These are phyloP conservation scores for Monosporascus sp. DNA, from an alignment of 2,329 filamentous ascomycete genomes.

Conservation along the genomic window DNA sequence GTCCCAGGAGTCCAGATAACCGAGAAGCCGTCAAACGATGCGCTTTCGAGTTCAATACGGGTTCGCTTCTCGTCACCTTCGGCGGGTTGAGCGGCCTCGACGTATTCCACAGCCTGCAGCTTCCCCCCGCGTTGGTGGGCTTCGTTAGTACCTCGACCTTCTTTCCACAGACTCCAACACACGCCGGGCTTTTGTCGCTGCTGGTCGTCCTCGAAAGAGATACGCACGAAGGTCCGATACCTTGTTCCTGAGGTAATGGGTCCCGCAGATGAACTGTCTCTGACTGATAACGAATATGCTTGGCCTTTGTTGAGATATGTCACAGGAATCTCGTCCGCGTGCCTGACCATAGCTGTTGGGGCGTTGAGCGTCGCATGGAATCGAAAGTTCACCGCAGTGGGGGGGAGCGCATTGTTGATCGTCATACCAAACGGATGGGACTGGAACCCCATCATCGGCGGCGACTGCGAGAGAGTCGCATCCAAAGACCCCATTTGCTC, in stretches of 20 bases:
- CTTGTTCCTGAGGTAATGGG: constrained; percentile 55
- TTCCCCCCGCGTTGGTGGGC: constrained; percentile 90
- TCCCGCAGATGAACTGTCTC: constrained; percentile 65
- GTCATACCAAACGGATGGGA: constrained; percentile 42
- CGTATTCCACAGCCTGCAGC: constrained; percentile 90
- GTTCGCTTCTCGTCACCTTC: constrained; percentile 62
- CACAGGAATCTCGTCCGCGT: constrained; percentile 85
- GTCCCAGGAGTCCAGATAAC: constrained; percentile 78
- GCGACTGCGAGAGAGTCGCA: constrained; percentile 54
- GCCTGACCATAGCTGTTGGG: constrained; percentile 92
- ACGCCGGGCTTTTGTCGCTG: constrained; percentile 76
- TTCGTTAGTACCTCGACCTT: constrained; percentile 91
- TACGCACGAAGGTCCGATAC: constrained; percentile 87
- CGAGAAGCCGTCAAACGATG: constrained; percentile 90
- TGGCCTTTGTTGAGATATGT: constrained; percentile 98
- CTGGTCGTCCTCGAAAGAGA: constrained; percentile 95
- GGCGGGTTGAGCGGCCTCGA: constrained; percentile 57
- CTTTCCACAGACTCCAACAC: constrained; percentile 91
- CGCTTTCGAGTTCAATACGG: constrained; percentile 64
- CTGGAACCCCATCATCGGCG: constrained; percentile 54
- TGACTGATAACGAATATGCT: constrained; percentile 79
- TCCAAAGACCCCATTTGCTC: constrained; percentile 53
- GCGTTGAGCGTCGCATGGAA: constrained; percentile 88
- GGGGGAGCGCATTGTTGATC: constrained; percentile 41
- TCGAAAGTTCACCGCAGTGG: constrained; percentile 68